These are phyloP conservation scores for Gilbertella persicaria DNA, from an alignment of 371 early-diverging fungal species.

Conservation along the genomic window DNA sequence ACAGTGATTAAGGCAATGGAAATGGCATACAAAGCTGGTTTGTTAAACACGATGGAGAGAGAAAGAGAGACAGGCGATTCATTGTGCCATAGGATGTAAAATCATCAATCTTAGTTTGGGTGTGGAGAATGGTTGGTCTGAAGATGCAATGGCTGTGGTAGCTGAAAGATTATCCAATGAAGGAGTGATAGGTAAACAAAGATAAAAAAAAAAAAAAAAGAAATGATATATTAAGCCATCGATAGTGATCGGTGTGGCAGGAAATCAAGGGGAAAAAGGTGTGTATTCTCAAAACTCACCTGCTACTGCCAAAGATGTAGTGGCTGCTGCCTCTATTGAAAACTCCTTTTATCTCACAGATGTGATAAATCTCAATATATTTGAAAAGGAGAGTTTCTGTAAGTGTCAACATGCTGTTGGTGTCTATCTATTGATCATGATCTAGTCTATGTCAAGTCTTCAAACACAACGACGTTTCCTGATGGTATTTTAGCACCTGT, in stretches of 20 bases:
- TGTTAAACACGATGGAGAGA: constrained; percentile 54
- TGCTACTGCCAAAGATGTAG: constrained; percentile 47
- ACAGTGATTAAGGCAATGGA: constrained; percentile 65
- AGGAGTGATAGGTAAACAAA: constrained; percentile 29
- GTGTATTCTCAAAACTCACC: constrained; percentile 55
- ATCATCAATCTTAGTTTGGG: constrained; percentile 79
- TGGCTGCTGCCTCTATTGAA: constrained; percentile 69
- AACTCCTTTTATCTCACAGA: constrained; percentile 35
- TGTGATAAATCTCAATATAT: neutral
- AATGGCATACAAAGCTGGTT: constrained; percentile 51
- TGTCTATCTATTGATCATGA: constrained; percentile 31
- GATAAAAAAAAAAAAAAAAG: neutral
- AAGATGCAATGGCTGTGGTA: constrained; percentile 53
- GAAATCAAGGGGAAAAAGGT: constrained; percentile 66
- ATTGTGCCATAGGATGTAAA: constrained; percentile 43
- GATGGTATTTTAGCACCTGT: constrained; percentile 29
- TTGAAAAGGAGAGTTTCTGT: constrained; percentile 4
- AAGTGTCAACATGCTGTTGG: constrained; percentile 27
- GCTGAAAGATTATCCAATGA: constrained; percentile 47
- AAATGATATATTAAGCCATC: neutral
- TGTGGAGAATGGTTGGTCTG: constrained; percentile 57
- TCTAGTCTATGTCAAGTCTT: constrained; percentile 33
- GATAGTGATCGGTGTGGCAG: constrained; percentile 60
- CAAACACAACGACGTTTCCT: constrained; percentile 21
- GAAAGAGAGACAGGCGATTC: constrained; percentile 1